Conservation (phyloP, 345 rosid genomes). For the Trapa bicornis region DNA sequence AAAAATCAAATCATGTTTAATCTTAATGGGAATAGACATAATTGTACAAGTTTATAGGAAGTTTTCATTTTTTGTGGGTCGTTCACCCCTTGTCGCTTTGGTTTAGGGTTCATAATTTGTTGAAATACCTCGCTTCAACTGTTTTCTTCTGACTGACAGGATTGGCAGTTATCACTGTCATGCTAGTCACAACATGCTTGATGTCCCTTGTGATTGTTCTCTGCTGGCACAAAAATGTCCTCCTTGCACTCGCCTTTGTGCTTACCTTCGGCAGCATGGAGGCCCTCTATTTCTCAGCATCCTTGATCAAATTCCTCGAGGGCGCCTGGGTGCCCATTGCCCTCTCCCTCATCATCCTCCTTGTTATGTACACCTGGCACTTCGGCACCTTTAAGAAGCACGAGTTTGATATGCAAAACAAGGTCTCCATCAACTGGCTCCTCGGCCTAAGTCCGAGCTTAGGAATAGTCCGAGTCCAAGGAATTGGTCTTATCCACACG, state of each 20-base stretch:
- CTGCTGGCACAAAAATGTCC: conserved; percentile 76
- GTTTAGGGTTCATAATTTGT: background rate
- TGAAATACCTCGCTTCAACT: background rate
- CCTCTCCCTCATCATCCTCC: conserved; percentile 55
- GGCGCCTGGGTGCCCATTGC: conserved; percentile 99
- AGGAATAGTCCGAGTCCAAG: conserved; percentile 79
- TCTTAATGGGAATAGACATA: background rate
- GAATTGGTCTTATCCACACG: conserved; percentile 82
- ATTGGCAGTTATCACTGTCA: conserved; percentile 95
- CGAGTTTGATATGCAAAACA: conserved; percentile 80
- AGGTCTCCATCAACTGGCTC: conserved; percentile 90
- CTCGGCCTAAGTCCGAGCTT: conserved; percentile 61
- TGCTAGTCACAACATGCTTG: conserved; percentile 93
- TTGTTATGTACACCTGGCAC: conserved; percentile 79
- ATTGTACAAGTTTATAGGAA: background rate
- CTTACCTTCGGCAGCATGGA: conserved; percentile 74
- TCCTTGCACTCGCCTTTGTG: conserved; percentile 54
- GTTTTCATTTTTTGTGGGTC: background rate
- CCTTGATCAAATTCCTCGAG: conserved; percentile 77
- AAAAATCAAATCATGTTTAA: too few relatives aligned
- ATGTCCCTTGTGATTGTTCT: conserved; percentile 90
- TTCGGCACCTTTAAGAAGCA: conserved; percentile 68
- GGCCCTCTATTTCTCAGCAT: conserved; percentile 83
- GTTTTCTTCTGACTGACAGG: conserved; percentile 30
- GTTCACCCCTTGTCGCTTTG: too few relatives aligned